Base-by-base conservation (phyloP, 2,329 filamentous ascomycete species). In the Fusarium sulawesiense region DNA sequence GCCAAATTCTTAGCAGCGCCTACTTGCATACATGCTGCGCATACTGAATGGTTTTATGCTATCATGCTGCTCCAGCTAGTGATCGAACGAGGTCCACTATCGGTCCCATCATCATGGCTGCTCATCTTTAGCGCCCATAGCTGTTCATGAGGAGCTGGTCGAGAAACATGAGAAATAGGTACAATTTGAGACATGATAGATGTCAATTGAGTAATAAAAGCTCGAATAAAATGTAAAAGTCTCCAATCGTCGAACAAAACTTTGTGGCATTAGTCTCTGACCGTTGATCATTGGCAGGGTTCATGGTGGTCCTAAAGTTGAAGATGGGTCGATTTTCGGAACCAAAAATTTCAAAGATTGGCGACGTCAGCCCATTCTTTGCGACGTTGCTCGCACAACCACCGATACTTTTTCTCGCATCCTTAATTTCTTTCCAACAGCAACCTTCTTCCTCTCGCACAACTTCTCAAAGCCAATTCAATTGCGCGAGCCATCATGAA, bases 401-500 rank as follows among this genome's bases (percentile, higher is more conserved):
- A 57, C 47, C 8, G n/a, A 37, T 53, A 60, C 47, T 44, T 51
- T 47, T 41, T 34, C 48, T 46, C 41, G 41, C 29, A 32, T 50
- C 41, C 40, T 13, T 46, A 50, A 56, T 51, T 53, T 48, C 51
- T 65, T 48, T 51, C 20, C 42, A 21, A 42, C 47, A 42, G 30
- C 45, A 66, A 34, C 57, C 49, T 6, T 29, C 34, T 42, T 21
- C n/a, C 37, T 45, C 34, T 64, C 32, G 34, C 45, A 44, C 30
- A 61, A 51, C 47, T 34, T 53, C 63, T 57, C 32, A 48, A 23
- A 63, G 32, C 37, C n/a, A 47, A 41, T 16, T 51, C 70, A 70
- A 75, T 76, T 72, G 70, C 57, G 56, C 41, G 29, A 62, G 51
- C 20, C 54, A 69, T 18, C 25, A 88, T 88, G 86, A 90, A 90